These are phyloP conservation scores for Salvia hispanica DNA, from an alignment of 257 asterid genomes.

Conservation along the genomic window DNA sequence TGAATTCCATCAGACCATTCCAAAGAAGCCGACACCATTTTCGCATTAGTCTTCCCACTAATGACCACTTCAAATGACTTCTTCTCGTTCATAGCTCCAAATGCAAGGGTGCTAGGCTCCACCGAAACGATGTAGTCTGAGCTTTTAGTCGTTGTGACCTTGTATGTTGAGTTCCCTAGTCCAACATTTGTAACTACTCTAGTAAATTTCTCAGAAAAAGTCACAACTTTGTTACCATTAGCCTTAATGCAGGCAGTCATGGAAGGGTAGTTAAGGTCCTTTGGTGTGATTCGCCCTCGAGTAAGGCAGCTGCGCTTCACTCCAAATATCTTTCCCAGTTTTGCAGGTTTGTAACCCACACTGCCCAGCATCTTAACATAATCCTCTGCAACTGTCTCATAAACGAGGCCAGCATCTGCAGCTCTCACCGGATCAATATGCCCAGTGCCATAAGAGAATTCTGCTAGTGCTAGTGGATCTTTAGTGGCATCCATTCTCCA, in stretches of 20 bases:
- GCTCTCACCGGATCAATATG: too few relatives aligned
- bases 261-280: constrained; percentile 27
- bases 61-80: constrained; percentile 23
- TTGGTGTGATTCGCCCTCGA: neutral
- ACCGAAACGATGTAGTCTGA: neutral
- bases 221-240: constrained; percentile 1
- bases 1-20: constrained; percentile 34
- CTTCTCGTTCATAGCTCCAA: constrained; percentile 14
- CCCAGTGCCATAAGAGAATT: too few relatives aligned
- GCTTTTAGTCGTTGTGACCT: neutral
- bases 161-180: neutral
- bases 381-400: too few relatives aligned
- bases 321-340: constrained; percentile 1
- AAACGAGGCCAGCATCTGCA: too few relatives aligned
- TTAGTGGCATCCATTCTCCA: constrained; percentile 22
- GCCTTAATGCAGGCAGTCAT: constrained; percentile 3
- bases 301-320: constrained; percentile 12
- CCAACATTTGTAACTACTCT: neutral
- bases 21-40: constrained; percentile 29
- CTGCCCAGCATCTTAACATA: neutral
- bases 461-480: too few relatives aligned
- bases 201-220: neutral
- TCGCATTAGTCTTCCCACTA: constrained; percentile 8
- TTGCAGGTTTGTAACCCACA: constrained; percentile 7
- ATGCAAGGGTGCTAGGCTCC: constrained; percentile 2